Base-by-base conservation (phyloP, 306 rosid genomes). In the Urtica urens region DNA sequence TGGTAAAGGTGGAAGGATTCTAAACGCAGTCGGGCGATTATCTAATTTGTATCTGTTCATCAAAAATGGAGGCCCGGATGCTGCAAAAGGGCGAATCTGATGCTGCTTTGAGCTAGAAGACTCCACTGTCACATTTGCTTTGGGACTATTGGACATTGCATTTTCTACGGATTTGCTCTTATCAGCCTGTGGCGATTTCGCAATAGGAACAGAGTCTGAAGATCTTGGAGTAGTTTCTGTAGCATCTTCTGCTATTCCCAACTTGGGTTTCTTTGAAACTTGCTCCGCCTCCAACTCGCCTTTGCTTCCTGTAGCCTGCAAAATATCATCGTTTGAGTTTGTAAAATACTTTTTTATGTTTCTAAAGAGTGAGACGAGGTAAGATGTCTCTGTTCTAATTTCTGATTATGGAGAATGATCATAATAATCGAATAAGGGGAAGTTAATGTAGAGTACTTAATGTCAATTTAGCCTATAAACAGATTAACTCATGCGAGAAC, bases 1-100 rank as follows among this genome's bases (percentile, higher is more conserved):
- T 6, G 94, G 94, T 68, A 88, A 76, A 55, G 94, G 94, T 7
- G 94, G 76, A 54, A 70, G 51, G 72, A 87, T 70, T 70, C 64
- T 81, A 69, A 87, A 87, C 53, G 74, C 81, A 38, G 86, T 59
- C 29, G 93, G 84, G 55, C 83, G 92, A 52, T 84, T 76, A 62
- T 81, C 94, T 68, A 78, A 58, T 74, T 83, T 87, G 78, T 75
- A 79, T 69, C 86, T 73, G 57, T 80, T 84, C 51, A 46, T 15
- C 14, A 59, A 55, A 59, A 67, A 48, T 50, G 68, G 66, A 16
- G 46, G n/a, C 38, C 65, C 77, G 20, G 65, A 59, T 67, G 76
- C 67, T 55, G 65, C 60, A 53, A 56, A 51, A 40, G 81, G 76
- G 51, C 64, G 79, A 59, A 64, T 35, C 23, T 71, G 18, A 20